Conservation (phyloP, 345 rosid species). For the Aurinia saxatilis region DNA sequence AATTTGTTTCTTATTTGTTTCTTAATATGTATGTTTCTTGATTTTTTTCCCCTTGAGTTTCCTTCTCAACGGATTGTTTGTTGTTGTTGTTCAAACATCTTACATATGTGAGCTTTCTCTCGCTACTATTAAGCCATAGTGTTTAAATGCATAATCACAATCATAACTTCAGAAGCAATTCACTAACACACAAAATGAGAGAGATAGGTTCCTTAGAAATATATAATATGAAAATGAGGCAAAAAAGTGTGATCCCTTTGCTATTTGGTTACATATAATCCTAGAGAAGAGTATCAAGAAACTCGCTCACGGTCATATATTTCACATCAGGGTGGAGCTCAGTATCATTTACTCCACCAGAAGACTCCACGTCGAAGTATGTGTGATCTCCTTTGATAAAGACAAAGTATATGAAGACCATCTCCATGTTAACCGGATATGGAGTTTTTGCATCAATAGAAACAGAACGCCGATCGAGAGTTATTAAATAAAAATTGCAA, state of each 20-base stretch:
- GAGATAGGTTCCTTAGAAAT: not conserved
- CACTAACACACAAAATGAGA: no score
- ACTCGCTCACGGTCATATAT: conserved; percentile 60
- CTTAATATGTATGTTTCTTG: no score
- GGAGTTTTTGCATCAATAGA: conserved; percentile 44
- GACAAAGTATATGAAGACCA: conserved; percentile 49
- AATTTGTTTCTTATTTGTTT: no score
- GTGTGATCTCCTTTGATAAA: conserved; percentile 70
- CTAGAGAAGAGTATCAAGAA: conserved; percentile 33
- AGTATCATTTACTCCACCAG: conserved; percentile 64
- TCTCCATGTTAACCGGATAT: conserved; percentile 43
- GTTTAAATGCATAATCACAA: no score
- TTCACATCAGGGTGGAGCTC: conserved; percentile 77
- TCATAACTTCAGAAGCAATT: no score
- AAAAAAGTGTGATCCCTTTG: not conserved
- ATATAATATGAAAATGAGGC: not conserved
- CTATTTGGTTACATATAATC: not conserved
- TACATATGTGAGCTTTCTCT: no score
- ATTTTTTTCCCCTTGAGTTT: no score
- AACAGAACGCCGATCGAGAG: not conserved
- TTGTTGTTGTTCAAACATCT: no score
- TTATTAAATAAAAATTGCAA: not conserved
- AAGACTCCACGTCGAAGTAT: conserved; percentile 55
- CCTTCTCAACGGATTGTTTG: no score
- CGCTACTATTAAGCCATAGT: no score